Conservation (phyloP, 2,329 filamentous ascomycete genomes). For the Sporothrix brunneoviolacea region DNA sequence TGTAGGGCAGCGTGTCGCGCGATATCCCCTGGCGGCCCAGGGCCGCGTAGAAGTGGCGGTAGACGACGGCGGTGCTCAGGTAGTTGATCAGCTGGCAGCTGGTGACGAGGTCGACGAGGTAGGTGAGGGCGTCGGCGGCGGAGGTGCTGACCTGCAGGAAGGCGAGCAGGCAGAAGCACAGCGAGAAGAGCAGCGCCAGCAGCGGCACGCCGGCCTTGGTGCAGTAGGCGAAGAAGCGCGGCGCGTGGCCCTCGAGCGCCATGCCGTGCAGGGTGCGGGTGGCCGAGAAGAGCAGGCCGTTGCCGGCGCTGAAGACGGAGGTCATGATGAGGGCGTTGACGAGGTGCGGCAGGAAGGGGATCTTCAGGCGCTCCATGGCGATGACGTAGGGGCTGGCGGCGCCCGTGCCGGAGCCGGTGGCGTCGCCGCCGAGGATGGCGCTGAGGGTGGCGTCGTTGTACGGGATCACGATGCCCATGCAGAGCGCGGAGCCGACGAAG, state of each 20-base stretch:
- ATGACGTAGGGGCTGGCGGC: slow-evolving; percentile 47
- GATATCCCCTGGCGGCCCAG: slow-evolving; percentile 47
- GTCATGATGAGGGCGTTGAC: slow-evolving; percentile 57
- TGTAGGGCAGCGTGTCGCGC: slow-evolving; percentile 48
- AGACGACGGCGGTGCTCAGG: slow-evolving; percentile 50
- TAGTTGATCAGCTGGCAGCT: slow-evolving; percentile 55
- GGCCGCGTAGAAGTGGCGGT: slow-evolving; percentile 51
- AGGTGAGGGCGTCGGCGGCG: slow-evolving; percentile 50
- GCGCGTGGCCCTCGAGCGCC: slow-evolving; percentile 50
- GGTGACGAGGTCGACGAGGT: slow-evolving; percentile 55
- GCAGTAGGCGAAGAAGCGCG: slow-evolving; percentile 43
- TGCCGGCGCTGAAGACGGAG: slow-evolving; percentile 54
- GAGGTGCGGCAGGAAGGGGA: slow-evolving; percentile 49
- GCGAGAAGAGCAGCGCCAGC: slow-evolving; percentile 47
- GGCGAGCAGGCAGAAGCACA: slow-evolving; percentile 52
- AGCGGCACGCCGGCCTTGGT: slow-evolving; percentile 55
- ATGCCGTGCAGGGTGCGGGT: slow-evolving; percentile 56
- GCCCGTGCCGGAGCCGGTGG: slow-evolving; percentile 42
- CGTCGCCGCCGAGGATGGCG: slow-evolving; percentile 43
- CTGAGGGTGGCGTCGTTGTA: slow-evolving; percentile 50
- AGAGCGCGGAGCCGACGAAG: slow-evolving; percentile 59
- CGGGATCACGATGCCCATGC: slow-evolving; percentile 55
- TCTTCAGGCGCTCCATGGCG: slow-evolving; percentile 51
- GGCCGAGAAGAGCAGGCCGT: slow-evolving; percentile 55
- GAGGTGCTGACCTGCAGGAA: slow-evolving; percentile 54